phyloP scores from a whole-genome alignment of 352 stramenopile species.

The Phytophthora ohioensis region DNA sequence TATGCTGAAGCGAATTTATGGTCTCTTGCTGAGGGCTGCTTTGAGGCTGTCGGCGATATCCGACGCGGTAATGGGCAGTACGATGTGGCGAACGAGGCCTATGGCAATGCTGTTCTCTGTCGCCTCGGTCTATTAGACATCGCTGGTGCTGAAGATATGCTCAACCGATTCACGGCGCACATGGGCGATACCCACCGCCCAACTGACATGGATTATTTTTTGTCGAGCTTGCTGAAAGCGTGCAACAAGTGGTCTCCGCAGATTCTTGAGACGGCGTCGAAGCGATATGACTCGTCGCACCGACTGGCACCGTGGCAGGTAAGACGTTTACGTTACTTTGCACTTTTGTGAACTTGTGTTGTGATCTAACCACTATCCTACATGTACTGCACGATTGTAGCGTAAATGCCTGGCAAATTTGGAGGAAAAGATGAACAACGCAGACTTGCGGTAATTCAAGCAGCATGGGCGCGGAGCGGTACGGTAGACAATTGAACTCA shows the following conservation, averaged over 20 bases:
- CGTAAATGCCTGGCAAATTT: conserved; percentile 64
- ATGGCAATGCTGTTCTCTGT: conserved; percentile 68
- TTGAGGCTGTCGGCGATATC: conserved; percentile 63
- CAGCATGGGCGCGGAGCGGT: not conserved
- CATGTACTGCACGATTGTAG: conserved; percentile 30
- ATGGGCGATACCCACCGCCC: conserved; percentile 40
- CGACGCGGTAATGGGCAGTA: conserved; percentile 46
- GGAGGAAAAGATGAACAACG: conserved; percentile 54
- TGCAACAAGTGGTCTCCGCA: conserved; percentile 66
- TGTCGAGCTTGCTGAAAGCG: conserved; percentile 64
- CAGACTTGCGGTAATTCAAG: conserved; percentile 58
- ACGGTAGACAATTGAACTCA: conserved; percentile 19
- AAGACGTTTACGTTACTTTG: not conserved
- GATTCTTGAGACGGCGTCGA: conserved; percentile 56
- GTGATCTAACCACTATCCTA: conserved; percentile 3
- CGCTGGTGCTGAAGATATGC: conserved; percentile 60
- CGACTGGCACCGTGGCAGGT: conserved; percentile 77
- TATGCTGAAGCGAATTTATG: conserved; percentile 68
- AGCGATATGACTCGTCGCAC: conserved; percentile 56
- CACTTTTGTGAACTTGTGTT: not conserved
- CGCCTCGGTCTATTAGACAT: conserved; percentile 68
- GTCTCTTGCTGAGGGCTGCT: conserved; percentile 61
- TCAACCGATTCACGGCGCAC: conserved; percentile 47
- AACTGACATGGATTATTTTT: conserved; percentile 65
- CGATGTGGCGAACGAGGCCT: conserved; percentile 59